Conservation (phyloP, 805 yeast species). For the Candida takata region DNA sequence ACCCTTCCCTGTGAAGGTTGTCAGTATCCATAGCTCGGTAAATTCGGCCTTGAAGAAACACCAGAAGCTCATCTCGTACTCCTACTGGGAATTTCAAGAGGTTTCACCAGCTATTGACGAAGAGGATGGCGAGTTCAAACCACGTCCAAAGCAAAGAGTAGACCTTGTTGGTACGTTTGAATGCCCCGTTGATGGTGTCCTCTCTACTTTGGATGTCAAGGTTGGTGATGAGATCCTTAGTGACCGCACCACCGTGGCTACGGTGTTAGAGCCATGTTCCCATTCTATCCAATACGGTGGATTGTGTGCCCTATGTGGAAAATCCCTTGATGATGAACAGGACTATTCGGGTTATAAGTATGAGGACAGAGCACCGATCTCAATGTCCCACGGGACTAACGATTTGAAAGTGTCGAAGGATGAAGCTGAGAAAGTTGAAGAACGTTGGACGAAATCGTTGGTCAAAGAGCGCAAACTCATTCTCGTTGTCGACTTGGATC, state of each 20-base stretch:
- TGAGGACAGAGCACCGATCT: slow-evolving; percentile 71
- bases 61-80: slow-evolving; percentile 32
- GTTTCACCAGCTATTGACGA: slow-evolving; percentile 20
- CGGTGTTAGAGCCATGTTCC: slow-evolving; percentile 74
- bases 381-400: slow-evolving; percentile 85
- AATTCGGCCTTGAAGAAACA: slow-evolving; percentile 32
- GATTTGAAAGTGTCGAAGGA: slow-evolving; percentile 75
- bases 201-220: slow-evolving; percentile 42
- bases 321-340: slow-evolving; percentile 58
- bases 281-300: slow-evolving; percentile 95
- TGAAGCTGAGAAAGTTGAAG: slow-evolving; percentile 84
- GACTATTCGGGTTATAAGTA: slow-evolving; percentile 58
- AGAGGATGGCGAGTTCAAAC: slow-evolving; percentile 6
- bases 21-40: slow-evolving; percentile 25
- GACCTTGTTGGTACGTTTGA: slow-evolving; percentile 75
- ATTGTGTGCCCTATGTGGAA: slow-evolving; percentile 88
- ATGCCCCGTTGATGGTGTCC: slow-evolving; percentile 70
- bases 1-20: slow-evolving; percentile 35
- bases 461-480: slow-evolving; percentile 62
- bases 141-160: slow-evolving; percentile 37
- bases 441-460: slow-evolving; percentile 53
- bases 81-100: slow-evolving; percentile 39
- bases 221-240: slow-evolving; percentile 53
- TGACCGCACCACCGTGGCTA: slow-evolving; percentile 42
- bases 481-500: slow-evolving; percentile 93